These are phyloP conservation scores for Cordyceps cicadae DNA, from an alignment of 2,329 filamentous ascomycete species.

Conservation along the genomic window DNA sequence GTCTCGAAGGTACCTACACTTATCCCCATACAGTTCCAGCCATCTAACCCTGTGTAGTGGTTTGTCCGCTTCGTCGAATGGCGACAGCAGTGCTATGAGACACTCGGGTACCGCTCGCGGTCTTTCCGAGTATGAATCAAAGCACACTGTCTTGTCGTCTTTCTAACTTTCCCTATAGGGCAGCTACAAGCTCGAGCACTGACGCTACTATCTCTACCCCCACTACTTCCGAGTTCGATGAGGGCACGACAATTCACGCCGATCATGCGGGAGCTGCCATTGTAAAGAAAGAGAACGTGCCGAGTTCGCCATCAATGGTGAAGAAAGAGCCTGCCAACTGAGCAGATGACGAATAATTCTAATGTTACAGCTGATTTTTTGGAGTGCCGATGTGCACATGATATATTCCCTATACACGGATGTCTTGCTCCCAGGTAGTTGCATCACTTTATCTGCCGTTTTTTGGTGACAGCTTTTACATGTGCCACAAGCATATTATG, in stretches of 20 bases:
- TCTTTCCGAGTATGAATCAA: conserved; percentile 29
- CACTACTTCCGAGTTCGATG: conserved; percentile 41
- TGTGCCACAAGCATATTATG: conserved; percentile 29
- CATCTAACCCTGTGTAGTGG: conserved; percentile 15
- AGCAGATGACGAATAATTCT: conserved; percentile 18
- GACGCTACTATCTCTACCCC: conserved; percentile 32
- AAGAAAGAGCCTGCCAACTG: conserved; percentile 32
- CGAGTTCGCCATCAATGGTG: conserved; percentile 37
- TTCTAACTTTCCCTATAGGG: conserved; percentile 30
- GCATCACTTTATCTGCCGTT: conserved; percentile 4
- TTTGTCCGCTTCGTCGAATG: conserved; percentile 22
- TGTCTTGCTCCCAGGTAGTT: conserved; percentile 13
- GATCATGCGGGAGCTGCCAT: conserved; percentile 35
- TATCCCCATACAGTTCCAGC: background rate
- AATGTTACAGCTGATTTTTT: conserved; percentile 13
- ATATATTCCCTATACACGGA: conserved; percentile 12
- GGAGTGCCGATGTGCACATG: conserved; percentile 12
- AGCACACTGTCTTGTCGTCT: conserved; percentile 17
- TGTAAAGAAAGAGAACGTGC: conserved; percentile 31
- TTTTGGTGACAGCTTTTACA: conserved; percentile 20
- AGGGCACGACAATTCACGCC: conserved; percentile 46
- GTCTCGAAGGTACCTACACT: conserved; percentile 22
- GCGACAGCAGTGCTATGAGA: conserved; percentile 21
- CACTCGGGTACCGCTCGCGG: conserved; percentile 25
- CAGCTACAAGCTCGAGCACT: conserved; percentile 31